Evolutionary conservation across 2,329 filamentous ascomycete species (phyloP).

Genomic region (Tolypocladium guangdongense): DNA sequence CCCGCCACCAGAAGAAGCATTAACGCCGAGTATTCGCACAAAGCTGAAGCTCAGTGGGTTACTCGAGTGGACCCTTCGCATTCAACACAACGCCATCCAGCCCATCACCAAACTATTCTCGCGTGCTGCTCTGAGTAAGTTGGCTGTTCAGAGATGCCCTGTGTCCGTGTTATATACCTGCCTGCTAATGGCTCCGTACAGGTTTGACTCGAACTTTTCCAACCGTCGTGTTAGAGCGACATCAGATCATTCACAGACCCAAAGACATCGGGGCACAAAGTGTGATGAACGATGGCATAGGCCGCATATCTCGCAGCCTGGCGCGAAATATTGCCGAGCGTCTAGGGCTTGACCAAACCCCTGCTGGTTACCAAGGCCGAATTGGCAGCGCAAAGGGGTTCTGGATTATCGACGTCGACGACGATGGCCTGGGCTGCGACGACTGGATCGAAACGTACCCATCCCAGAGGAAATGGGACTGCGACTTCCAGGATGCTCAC

Average conservation of each 20-base stretch:
- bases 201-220: constrained; percentile 41
- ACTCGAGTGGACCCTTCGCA: constrained; percentile 33
- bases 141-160: too few relatives aligned
- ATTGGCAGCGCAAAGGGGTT: constrained; percentile 66
- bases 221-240: constrained; percentile 30
- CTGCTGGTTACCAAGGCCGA: constrained; percentile 57
- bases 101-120: constrained; percentile 46
- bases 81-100: constrained; percentile 32
- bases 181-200: constrained; percentile 8
- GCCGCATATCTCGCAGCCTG: constrained; percentile 49
- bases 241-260: constrained; percentile 31
- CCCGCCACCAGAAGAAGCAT: constrained; percentile 14
- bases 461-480: constrained; percentile 60
- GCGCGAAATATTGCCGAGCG: constrained; percentile 38
- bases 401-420: constrained; percentile 52
- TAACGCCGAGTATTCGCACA: constrained; percentile 11
- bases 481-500: constrained; percentile 31
- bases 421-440: constrained; percentile 24
- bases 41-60: constrained; percentile 29
- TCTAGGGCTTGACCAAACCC: constrained; percentile 42
- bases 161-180: not conserved
- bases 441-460: constrained; percentile 57
- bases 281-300: constrained; percentile 59
- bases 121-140: constrained; percentile 41
- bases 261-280: constrained; percentile 25